Percentiles rank a stretch among this genome's conserved stretches.
phyloP scores from a whole-genome alignment of 768 basidiomycete species.

The Lactarius quietus region DNA sequence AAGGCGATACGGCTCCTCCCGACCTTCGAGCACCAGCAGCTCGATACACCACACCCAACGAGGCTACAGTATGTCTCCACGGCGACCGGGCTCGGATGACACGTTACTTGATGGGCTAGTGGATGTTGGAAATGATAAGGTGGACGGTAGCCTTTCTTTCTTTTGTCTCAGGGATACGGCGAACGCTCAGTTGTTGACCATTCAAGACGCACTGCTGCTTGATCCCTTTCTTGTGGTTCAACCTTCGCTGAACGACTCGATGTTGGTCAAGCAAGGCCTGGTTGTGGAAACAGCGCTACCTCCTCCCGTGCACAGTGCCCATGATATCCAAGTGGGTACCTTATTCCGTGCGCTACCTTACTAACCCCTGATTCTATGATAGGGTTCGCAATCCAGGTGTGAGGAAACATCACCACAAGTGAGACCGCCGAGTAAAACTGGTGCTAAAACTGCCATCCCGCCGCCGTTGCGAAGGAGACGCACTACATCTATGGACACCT shows the following conservation, averaged over 20 bases:
- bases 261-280: conserved; percentile 23
- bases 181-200: neutral
- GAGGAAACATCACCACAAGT: neutral
- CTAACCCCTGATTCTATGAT: neutral
- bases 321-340: conserved; percentile 17
- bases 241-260: conserved; percentile 24
- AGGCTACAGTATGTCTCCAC: neutral
- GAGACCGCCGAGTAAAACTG: neutral
- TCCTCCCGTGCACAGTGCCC: conserved; percentile 16
- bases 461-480: neutral
- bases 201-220: neutral
- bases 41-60: neutral
- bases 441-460: neutral
- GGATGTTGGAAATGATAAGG: neutral
- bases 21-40: neutral
- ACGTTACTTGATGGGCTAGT: neutral
- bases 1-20: neutral
- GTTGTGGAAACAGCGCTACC: conserved; percentile 19
- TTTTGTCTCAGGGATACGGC: too few species aligned
- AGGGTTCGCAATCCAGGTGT: neutral
- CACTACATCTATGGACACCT: neutral
- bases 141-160: conserved; percentile 7
- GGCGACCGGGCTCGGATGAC: conserved; percentile 14
- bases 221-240: conserved; percentile 26
- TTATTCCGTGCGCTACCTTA: neutral